Percentiles rank a stretch among this genome's conserved stretches.
Conservation (phyloP, 2,329 filamentous ascomycete species). For the Bipolaris oryzae region DNA sequence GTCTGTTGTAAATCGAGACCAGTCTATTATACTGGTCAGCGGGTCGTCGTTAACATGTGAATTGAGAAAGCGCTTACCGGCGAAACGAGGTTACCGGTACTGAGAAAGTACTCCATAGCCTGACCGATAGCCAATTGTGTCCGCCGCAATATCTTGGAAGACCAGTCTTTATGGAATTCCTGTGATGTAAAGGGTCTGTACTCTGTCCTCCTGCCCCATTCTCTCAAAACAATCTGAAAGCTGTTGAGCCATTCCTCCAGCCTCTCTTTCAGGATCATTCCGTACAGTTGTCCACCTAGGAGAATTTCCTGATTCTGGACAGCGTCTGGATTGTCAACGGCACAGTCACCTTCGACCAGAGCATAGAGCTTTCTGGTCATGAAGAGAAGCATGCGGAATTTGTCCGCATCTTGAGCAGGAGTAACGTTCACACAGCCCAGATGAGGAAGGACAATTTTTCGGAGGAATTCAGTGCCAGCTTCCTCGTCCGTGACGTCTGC, state of each 20-base stretch:
- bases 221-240: slow-evolving; percentile 59
- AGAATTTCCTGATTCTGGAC: slow-evolving; percentile 96
- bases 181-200: slow-evolving; percentile 71
- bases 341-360: slow-evolving; percentile 88
- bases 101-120: slow-evolving; percentile 91
- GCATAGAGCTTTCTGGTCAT: slow-evolving; percentile 97
- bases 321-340: slow-evolving; percentile 94
- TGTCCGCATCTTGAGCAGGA: slow-evolving; percentile 83
- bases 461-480: slow-evolving; percentile 87
- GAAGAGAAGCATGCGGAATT: slow-evolving; percentile 91
- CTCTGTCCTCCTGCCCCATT: slow-evolving; percentile 61
- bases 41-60: not conserved
- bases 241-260: slow-evolving; percentile 87
- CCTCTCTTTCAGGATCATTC: slow-evolving; percentile 93
- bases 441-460: slow-evolving; percentile 89
- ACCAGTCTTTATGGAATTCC: slow-evolving; percentile 78
- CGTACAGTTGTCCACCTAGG: slow-evolving; percentile 90
- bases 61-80: slow-evolving; percentile 48
- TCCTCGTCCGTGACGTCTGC: slow-evolving; percentile 86
- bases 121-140: slow-evolving; percentile 89
- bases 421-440: slow-evolving; percentile 85
- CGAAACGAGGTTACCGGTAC: slow-evolving; percentile 91
- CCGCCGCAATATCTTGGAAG: slow-evolving; percentile 75
- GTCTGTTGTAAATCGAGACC: slow-evolving; percentile 94
- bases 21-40: slow-evolving; percentile 52